Conservation (phyloP, 176 grass and related monocot genomes). For the Dendrocalamus sinicus region DNA sequence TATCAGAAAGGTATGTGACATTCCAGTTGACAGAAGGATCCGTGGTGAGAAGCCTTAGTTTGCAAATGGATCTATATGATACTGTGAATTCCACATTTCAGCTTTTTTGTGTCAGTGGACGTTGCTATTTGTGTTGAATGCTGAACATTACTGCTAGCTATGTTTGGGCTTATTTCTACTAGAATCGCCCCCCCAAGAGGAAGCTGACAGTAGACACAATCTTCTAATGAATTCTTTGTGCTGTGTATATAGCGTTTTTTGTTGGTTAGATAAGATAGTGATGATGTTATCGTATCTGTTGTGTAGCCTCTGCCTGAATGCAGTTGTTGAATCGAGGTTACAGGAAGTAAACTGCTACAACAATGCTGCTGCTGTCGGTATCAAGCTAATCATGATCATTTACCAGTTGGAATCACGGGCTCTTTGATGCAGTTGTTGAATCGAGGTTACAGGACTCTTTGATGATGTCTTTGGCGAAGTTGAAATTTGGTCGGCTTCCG, state of each 20-base stretch:
- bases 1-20: background rate
- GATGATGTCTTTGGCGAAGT: too few relatives aligned
- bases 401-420: too few relatives aligned
- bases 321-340: background rate
- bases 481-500: too few relatives aligned
- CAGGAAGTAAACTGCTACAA: conserved; percentile 23
- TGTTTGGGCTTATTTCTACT: too few relatives aligned
- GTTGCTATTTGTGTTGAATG: too few relatives aligned
- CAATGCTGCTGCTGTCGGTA: background rate
- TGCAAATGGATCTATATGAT: background rate
- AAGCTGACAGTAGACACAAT: conserved; percentile 73
- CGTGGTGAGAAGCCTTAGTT: background rate
- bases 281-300: conserved; percentile 29
- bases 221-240: conserved; percentile 44
- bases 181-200: conserved; percentile 63
- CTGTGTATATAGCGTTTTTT: conserved; percentile 30
- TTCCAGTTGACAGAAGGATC: background rate
- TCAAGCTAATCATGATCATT: too few relatives aligned
- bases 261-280: conserved; percentile 23
- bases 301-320: background rate
- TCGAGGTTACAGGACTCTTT: too few relatives aligned
- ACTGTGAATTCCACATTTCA: background rate
- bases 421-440: too few relatives aligned
- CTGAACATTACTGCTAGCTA: too few relatives aligned
- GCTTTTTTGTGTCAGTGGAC: too few relatives aligned